Conservation (phyloP, 352 stramenopile species). For the Pythium vanterpoolii region DNA sequence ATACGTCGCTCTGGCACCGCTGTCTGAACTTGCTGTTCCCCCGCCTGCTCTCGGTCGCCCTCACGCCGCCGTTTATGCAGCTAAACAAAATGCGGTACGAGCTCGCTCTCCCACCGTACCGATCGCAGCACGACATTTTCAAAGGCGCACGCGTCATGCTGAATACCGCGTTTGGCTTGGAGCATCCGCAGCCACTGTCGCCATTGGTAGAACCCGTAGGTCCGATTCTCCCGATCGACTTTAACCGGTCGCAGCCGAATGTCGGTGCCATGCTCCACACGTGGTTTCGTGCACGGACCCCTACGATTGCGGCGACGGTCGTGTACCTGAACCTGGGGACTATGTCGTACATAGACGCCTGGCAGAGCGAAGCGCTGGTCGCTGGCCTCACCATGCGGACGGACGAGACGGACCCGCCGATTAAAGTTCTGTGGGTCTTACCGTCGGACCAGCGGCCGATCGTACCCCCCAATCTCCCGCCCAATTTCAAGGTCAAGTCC, state of each 20-base stretch:
- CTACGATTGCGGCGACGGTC: slow-evolving; percentile 27
- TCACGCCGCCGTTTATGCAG: slow-evolving; percentile 89
- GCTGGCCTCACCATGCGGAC: slow-evolving; percentile 51
- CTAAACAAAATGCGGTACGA: slow-evolving; percentile 85
- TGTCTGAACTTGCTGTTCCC: slow-evolving; percentile 90
- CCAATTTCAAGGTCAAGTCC: slow-evolving; percentile 62
- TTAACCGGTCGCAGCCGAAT: slow-evolving; percentile 31
- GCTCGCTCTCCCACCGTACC: slow-evolving; percentile 62
- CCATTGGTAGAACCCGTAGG: slow-evolving; percentile 78
- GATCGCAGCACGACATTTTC: slow-evolving; percentile 88
- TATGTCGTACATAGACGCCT: slow-evolving; percentile 76
- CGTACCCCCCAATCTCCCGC: slow-evolving; percentile 45
- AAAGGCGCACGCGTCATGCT: slow-evolving; percentile 79
- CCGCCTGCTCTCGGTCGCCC: slow-evolving; percentile 72
- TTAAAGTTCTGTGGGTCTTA: slow-evolving; percentile 79
- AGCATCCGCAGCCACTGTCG: slow-evolving; percentile 74
- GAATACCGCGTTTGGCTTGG: slow-evolving; percentile 87
- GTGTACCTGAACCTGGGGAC: slow-evolving; percentile 80
- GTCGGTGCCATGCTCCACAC: slow-evolving; percentile 28
- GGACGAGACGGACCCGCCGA: slow-evolving; percentile 33
- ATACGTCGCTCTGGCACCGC: slow-evolving; percentile 87
- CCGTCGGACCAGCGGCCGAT: slow-evolving; percentile 69
- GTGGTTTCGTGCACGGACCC: slow-evolving; percentile 37
- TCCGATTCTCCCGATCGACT: slow-evolving; percentile 53
- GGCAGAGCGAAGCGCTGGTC: slow-evolving; percentile 73